Evolutionary conservation across 768 basidiomycete species (phyloP), one percentile per base, ranked within the genome.

Genomic region (Termitomyces sp.): DNA sequence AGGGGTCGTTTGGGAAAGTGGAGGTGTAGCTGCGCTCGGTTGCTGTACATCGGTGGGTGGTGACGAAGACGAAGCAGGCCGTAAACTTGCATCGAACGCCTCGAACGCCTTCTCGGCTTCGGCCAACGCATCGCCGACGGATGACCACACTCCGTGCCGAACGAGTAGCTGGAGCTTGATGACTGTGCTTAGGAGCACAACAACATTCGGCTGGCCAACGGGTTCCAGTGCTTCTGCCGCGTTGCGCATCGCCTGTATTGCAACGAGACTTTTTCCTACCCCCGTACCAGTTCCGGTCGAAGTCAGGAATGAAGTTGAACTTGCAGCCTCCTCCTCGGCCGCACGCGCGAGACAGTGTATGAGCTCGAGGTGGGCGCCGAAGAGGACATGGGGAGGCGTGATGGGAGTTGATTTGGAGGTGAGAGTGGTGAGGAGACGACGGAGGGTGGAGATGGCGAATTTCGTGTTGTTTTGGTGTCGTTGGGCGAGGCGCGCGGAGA

Each of bases 81-180:
- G 7, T 22, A 38, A 0, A 16, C 20, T 53, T 0, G 36, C 9
- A 36, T 53, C 52, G 2, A 53, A 53, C 36, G 20, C 20, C 39
- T 42, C 28, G 4, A 67, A 62, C 4, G 51, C 58, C 9, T n/a
- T 36, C 28, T 92, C 88, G 4, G 83, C 76, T 16, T 72, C 69
- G 24, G 70, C 62, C 45, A 90, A 73, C 5, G 85, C 80, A 39
- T 78, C 78, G 4, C 68, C 73, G 8, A 88, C 81, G 40, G 79
- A 70, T 16, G 76, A 71, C 87, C 86, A 90, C 63, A 83, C 67
- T 7, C 81, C 81, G 32, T 83, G 78, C 0, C 82, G 76, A 15
- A 87, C 75, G 22, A 89, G 77, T 1, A 84, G 72, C 42, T 84
- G 82, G 5, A 90, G 75, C 52, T 83, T 85, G 46, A 90, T 70